phyloP scores from a whole-genome alignment of 768 basidiomycete genomes.

The Tylopilus felleus region DNA sequence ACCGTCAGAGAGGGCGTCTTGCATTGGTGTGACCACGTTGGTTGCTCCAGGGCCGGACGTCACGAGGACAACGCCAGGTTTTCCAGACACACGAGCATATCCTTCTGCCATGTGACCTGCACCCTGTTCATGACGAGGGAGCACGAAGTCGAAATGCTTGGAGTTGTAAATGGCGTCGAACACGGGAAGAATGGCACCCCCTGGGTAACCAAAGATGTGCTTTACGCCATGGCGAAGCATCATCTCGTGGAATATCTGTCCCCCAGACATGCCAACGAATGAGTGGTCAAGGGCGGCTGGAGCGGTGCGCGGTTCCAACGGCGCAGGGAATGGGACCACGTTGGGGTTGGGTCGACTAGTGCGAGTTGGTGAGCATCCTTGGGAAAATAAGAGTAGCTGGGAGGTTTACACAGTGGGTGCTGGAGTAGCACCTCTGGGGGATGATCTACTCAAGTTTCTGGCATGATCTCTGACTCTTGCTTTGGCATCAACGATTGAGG shows the following conservation, averaged over 20 bases:
- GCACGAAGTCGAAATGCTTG: slow-evolving; percentile 89
- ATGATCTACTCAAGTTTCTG: slow-evolving; percentile 68
- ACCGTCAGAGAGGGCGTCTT: slow-evolving; percentile 94
- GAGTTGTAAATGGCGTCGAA: slow-evolving; percentile 99
- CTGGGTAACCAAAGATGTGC: slow-evolving; percentile 97
- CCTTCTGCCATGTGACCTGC: slow-evolving; percentile 99
- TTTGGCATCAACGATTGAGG: slow-evolving; percentile 75
- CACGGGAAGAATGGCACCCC: slow-evolving; percentile 98
- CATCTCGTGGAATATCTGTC: slow-evolving; percentile 99
- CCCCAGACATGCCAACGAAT: slow-evolving; percentile 93
- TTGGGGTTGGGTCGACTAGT: slow-evolving; percentile 45
- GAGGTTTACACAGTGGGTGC: slow-evolving; percentile 57
- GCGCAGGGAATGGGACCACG: slow-evolving; percentile 35
- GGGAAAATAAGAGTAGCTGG: not conserved
- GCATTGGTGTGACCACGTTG: slow-evolving; percentile 97
- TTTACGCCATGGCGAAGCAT: slow-evolving; percentile 96
- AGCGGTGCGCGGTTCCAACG: slow-evolving; percentile 38
- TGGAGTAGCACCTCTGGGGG: slow-evolving; percentile 55
- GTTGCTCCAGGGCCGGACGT: slow-evolving; percentile 98
- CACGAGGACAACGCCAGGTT: slow-evolving; percentile 96
- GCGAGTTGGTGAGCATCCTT: slow-evolving; percentile 43
- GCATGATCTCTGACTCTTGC: slow-evolving; percentile 76
- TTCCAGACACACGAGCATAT: slow-evolving; percentile 95
- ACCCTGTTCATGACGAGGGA: slow-evolving; percentile 96
- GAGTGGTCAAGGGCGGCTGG: slow-evolving; percentile 66